Base-by-base conservation (phyloP, 2,329 filamentous ascomycete species). In the Paracoccidioides brasiliensis region DNA sequence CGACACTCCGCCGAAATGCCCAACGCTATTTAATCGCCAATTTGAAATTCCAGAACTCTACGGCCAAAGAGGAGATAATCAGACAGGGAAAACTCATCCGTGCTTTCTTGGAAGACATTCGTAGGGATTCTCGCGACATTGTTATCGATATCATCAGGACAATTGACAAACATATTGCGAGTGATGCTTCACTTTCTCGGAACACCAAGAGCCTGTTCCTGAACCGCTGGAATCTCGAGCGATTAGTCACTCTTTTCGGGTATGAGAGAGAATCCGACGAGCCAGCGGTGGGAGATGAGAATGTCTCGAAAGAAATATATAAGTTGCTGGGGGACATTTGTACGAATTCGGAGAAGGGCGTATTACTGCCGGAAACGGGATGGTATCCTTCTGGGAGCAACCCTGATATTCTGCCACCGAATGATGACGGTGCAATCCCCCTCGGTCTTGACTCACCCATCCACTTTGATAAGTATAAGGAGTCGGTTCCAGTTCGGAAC, bases 1-100 rank as follows among this genome's bases (percentile, higher is more conserved):
- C 90, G 2, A 90, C 90, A 6, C 79, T 95, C 15, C 80, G 93
- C 54, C 88, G 88, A 1, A 89, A 90, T 65, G 86, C 90, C 7
- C 78, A 95, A 54, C 81, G 85, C 43, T 90, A 95, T 68, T 75
- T 96, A 38, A 72, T 96, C 57, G 82, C 85, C 30, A 84, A 88
- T 59, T 74, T 98, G 59, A 88, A 83, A 64, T 87, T 88, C 62
- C 79, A 96, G 56, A 83, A 87, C 59, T 76, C 83, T 4, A 82
- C 86, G 58, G 84, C 85, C 12, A 95, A 94, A 70, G 83, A 79
- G 58, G 90, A 95, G 64, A 79, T 98, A 4, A 74, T 98, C 40
- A 85, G 83, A 40, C 88, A 94, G 65, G 80, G 81, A 59, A 75
- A 85, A 59, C 73, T 90, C 15, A 78, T 86, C 33, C 78, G 80